These are phyloP conservation scores for Pistacia integerrima DNA, from an alignment of 345 rosid species.

Conservation along the genomic window DNA sequence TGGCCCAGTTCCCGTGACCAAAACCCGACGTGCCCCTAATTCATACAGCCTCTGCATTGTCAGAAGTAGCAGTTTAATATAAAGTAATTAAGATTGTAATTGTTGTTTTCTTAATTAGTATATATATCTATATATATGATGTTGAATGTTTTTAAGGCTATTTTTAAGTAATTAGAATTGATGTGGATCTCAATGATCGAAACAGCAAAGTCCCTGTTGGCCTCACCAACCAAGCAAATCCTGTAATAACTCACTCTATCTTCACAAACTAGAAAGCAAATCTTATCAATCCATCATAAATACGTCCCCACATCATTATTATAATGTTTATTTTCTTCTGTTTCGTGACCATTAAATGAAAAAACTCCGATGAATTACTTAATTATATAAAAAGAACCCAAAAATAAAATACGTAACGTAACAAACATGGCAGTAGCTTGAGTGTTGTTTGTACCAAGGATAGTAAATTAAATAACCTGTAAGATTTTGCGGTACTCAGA, in stretches of 20 bases:
- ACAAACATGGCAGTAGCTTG: too few species aligned
- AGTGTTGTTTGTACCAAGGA: not conserved
- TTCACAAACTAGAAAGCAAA: not conserved
- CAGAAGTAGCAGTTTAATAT: not conserved
- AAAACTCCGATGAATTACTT: too few species aligned
- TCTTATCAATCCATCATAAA: not conserved
- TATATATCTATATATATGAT: too few species aligned
- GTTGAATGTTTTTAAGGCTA: not conserved
- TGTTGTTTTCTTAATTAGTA: too few species aligned
- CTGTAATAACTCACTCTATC: not conserved
- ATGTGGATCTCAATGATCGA: too few species aligned
- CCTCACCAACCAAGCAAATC: constrained; percentile 33
- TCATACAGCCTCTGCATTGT: constrained; percentile 58
- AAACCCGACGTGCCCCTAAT: constrained; percentile 74
- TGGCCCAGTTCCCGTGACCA: constrained; percentile 90
- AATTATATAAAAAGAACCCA: not conserved
- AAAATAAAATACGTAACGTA: too few species aligned
- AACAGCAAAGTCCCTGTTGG: constrained; percentile 6
- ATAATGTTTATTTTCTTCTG: not conserved
- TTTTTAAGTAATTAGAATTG: not conserved
- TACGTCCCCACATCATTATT: constrained; percentile 13
- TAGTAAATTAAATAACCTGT: constrained; percentile 30
- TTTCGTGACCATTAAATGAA: too few species aligned
- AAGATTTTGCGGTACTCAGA: constrained; percentile 78
- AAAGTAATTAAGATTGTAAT: too few species aligned